Percentiles rank a stretch among this genome's conserved stretches.
Evolutionary conservation across 768 basidiomycete genomes (phyloP).

Genomic region (Lactifluus subvellereus): DNA sequence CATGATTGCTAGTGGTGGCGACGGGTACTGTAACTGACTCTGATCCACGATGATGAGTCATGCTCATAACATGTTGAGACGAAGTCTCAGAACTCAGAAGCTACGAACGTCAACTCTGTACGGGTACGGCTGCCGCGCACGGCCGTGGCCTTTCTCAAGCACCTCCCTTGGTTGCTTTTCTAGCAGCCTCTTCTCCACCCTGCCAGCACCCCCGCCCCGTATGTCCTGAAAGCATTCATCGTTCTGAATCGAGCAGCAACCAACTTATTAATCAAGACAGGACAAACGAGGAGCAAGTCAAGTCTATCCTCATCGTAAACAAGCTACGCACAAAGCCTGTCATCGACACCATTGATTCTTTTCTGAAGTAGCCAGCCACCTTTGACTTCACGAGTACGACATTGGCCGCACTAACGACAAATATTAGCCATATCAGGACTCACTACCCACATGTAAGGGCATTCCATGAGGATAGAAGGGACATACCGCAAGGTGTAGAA

Average conservation of each 20-base stretch:
- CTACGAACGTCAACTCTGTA: neutral
- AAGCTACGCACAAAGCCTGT: conserved; percentile 75
- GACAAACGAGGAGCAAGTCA: conserved; percentile 37
- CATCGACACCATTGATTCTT: conserved; percentile 66
- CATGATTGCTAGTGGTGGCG: neutral
- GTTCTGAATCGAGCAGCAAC: conserved; percentile 7
- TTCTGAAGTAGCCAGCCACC: conserved; percentile 55
- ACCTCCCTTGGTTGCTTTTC: neutral
- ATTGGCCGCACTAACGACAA: conserved; percentile 4
- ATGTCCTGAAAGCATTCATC: conserved; percentile 1
- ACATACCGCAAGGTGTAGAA: conserved; percentile 45
- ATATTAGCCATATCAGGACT: conserved; percentile 28
- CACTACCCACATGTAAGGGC: conserved; percentile 31
- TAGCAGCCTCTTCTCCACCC: conserved; percentile 6
- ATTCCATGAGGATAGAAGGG: conserved; percentile 37
- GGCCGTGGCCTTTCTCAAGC: neutral
- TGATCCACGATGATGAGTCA: neutral
- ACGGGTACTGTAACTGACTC: neutral
- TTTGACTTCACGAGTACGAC: neutral
- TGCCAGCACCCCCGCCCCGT: neutral
- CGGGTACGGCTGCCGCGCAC: neutral
- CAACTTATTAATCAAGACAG: conserved; percentile 21
- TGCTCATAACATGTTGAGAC: conserved; percentile 3
- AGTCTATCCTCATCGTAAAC: conserved; percentile 71
- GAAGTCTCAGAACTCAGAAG: neutral